Evolutionary conservation across 306 rosid species (phyloP), one percentile per base, ranked within the genome.

Genomic region (Nissolia schottii): DNA sequence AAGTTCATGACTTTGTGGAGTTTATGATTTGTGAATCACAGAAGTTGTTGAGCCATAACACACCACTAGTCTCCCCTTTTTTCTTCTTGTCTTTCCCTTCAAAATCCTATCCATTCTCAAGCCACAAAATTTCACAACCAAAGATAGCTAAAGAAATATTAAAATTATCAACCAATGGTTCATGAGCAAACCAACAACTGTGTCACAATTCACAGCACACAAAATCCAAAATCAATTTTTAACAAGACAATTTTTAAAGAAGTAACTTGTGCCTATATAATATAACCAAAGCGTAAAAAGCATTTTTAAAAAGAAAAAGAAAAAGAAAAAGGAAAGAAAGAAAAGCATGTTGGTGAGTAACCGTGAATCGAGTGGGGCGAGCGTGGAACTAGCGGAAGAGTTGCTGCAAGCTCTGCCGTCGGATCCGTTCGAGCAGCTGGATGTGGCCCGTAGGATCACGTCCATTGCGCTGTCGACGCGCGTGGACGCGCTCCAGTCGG

Each of bases 401-500:
- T 62, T 94, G 13, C 53, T 94, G 60, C 76, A 62, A 67, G 76
- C 76, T 11, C 80, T 94, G 57, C 97, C 99, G 45, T 80, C 91
- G 0, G 96, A 94, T 91, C 98, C 97, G 15, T 94, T 91, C 76
- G 88, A 87, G 58, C 99, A 87, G 46, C 96, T 94, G 13, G 96
- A 94, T 63, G 96, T 94, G 82, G 99, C 99, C 20, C 99, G 97
- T 77, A 94, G 82, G 67, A 91, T 91, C 81, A 89, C 88, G 1
- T 94, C 95, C 85, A 79, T 91, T 55, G 96, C 97, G 0, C 89
- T 91, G 18, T 70, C 96, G 45, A 85, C 95, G 19, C 97, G 97
- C 72, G 91, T 94, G 85, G 72, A 84, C 2, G 68, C 74, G 1
- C 87, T 94, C 45, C 89, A 86, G 53, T 81, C 92, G 0, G 91